Percentiles rank a stretch among this genome's conserved stretches.
These are phyloP conservation scores for Leersia perrieri DNA, from an alignment of 176 grass and related monocot genomes.

Conservation along the genomic window DNA sequence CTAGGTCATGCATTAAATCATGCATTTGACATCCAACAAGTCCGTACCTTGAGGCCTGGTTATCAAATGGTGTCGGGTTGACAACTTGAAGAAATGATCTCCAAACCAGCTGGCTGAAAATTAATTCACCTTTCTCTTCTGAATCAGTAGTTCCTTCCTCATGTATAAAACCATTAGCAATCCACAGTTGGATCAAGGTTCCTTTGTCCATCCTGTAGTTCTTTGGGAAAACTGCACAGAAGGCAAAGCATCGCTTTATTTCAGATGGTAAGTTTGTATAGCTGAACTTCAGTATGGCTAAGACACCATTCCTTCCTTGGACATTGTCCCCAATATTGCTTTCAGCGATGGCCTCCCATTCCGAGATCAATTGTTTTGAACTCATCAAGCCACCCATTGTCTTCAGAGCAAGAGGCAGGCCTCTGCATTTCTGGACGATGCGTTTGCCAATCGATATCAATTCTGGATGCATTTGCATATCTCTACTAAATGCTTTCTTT, in stretches of 20 bases:
- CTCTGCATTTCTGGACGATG: slow-evolving; percentile 25
- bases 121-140: neutral
- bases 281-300: slow-evolving; percentile 12
- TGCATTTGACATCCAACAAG: slow-evolving; percentile 30
- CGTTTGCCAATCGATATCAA: neutral
- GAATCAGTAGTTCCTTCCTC: too few relatives aligned
- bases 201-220: neutral
- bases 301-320: neutral
- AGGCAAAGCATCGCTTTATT: slow-evolving; percentile 22
- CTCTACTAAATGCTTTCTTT: slow-evolving; percentile 25
- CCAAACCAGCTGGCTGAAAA: slow-evolving; percentile 6
- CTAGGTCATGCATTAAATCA: too few relatives aligned
- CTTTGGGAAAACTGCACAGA: slow-evolving; percentile 8
- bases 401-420: slow-evolving; percentile 36
- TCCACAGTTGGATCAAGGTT: slow-evolving; percentile 21
- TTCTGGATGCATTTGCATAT: neutral
- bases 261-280: slow-evolving; percentile 15
- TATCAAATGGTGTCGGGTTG: too few relatives aligned
- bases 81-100: slow-evolving; percentile 32
- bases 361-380: neutral
- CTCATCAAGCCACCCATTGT: slow-evolving; percentile 37
- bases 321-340: neutral
- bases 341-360: slow-evolving; percentile 15
- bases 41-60: too few relatives aligned
- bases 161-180: slow-evolving; percentile 22